Conservation (phyloP, 2,329 filamentous ascomycete species). For the Ophiostoma ips region DNA sequence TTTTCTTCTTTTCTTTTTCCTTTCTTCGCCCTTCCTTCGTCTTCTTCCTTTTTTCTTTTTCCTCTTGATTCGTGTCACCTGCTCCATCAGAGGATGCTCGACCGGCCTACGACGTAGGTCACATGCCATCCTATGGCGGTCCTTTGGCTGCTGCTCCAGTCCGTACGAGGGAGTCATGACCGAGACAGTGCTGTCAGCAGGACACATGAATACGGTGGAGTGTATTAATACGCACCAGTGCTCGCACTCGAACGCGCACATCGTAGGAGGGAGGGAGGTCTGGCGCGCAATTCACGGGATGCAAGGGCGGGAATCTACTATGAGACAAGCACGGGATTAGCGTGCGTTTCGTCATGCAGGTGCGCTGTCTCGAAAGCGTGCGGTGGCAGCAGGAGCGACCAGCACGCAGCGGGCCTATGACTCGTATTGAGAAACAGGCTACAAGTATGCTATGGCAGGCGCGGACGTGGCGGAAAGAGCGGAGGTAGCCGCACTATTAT, state of each 20-base stretch:
- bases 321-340: neutral
- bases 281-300: too few species aligned
- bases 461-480: conserved; percentile 8
- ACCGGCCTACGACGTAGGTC: neutral
- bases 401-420: too few species aligned
- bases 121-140: neutral
- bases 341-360: neutral
- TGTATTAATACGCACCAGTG: too few species aligned
- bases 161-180: neutral
- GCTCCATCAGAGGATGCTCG: too few species aligned
- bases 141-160: neutral
- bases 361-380: neutral
- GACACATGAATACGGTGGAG: too few species aligned
- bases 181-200: neutral
- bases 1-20: neutral
- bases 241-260: too few species aligned
- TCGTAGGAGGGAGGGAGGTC: too few species aligned
- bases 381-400: neutral
- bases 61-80: neutral
- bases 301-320: neutral
- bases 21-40: neutral
- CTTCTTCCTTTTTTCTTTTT: neutral
- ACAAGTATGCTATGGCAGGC: neutral
- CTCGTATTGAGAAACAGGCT: neutral
- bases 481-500: neutral